Percentiles rank a stretch among this genome's conserved stretches.
phyloP scores from a whole-genome alignment of 352 stramenopile species.

The Globisporangium irregulare region DNA sequence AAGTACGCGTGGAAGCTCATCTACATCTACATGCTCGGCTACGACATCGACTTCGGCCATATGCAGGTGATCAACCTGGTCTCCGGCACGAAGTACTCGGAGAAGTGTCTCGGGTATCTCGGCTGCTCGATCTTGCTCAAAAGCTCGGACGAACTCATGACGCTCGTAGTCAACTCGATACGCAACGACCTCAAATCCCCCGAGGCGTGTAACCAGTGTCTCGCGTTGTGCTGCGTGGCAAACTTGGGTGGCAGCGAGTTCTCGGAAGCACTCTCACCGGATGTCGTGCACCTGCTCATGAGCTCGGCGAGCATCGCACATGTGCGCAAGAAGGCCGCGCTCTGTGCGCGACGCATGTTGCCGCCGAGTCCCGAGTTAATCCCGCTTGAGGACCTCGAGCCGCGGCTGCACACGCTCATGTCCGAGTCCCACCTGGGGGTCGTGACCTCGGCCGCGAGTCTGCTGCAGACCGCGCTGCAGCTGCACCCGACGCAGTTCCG shows the following conservation, averaged over 20 bases:
- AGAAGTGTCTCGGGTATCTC: constrained; percentile 96
- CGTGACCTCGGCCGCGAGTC: constrained; percentile 89
- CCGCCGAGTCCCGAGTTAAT: constrained; percentile 92
- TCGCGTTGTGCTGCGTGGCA: constrained; percentile 95
- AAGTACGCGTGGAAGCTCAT: constrained; percentile 99
- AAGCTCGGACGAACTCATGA: constrained; percentile 84
- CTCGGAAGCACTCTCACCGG: constrained; percentile 91
- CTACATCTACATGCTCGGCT: constrained; percentile 99
- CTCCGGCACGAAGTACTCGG: constrained; percentile 90
- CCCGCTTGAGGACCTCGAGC: constrained; percentile 74
- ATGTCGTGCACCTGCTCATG: constrained; percentile 93
- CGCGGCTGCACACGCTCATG: constrained; percentile 72
- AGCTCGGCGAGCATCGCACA: constrained; percentile 89
- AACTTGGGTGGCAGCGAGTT: constrained; percentile 95
- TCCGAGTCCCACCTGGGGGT: constrained; percentile 93
- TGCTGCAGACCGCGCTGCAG: constrained; percentile 90
- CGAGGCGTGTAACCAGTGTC: constrained; percentile 86
- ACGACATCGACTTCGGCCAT: constrained; percentile 99
- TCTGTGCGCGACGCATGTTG: constrained; percentile 93
- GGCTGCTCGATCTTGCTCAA: constrained; percentile 95
- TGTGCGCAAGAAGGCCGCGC: constrained; percentile 96
- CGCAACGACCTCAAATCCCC: constrained; percentile 93
- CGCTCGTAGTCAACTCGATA: constrained; percentile 96
- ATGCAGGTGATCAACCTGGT: constrained; percentile 97
- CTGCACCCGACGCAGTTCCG: constrained; percentile 90